Base-by-base conservation (phyloP, 75 land plant species). In the Cunninghamia lanceolata region DNA sequence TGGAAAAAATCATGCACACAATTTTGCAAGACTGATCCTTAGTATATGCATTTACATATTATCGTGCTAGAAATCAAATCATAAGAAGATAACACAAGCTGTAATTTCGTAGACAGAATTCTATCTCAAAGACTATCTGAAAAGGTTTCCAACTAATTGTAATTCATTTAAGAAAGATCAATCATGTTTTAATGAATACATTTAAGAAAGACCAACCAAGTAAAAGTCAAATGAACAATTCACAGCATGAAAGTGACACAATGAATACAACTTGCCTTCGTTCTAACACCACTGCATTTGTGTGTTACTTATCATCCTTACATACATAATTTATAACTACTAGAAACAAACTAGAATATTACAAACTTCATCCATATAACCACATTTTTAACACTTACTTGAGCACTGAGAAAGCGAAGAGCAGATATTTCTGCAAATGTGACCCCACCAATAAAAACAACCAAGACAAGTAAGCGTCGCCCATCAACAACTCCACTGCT, bases 351-450 rank as follows among this genome's bases (percentile, higher is more conserved):
- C 40, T 38, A 77, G 25, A 17, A 63, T 5, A 25, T 6, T 4
- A 25, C 28, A 25, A 63, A 6, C 38, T 34, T 32, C 0, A 13
- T 45, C 34, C 32, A 47, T 42, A 42, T 9, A 79, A n/a, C 47
- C 14, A 80, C 25, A 8, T 78, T 43, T 80, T 43, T 80, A 0
- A 45, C 32, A 73, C 85, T 79, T 86, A 92, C 95, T 94, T 94
- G 95, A 75, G 91, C 84, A 87, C 90, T 89, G 40, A 94, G 91
- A 70, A 94, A 94, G n/a, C 99, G 92, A 82, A 98, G 96, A 53
- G 99, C 98, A 82, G 98, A 93, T 56, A 96, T 95, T 88, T 96
- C 99, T 32, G 98, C 98, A 93, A 96, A 98, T 34, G 99, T 98
- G 52, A 95, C 95, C 13, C 99, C 99, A 66, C 98, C 99, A 90